A percentile compares a stretch with the other conserved stretches of the same genome.
phyloP scores from a whole-genome alignment of 202 grass and related monocot genomes.

The Setaria viridis region DNA sequence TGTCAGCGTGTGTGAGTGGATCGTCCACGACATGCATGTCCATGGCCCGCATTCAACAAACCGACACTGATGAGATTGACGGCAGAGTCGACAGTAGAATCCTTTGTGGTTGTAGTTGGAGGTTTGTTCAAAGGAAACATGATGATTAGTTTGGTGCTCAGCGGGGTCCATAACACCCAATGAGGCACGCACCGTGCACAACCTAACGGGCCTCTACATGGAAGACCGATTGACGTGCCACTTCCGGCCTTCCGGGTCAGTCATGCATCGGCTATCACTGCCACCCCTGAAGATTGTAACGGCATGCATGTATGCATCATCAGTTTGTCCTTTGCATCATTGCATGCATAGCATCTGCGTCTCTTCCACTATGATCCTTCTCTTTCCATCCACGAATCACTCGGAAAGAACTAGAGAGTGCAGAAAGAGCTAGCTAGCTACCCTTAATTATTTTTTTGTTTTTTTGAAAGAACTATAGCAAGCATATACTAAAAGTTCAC shows the following conservation, averaged over 20 bases:
- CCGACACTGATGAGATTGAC: neutral
- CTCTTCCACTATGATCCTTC: neutral
- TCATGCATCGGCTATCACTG: conserved; percentile 11
- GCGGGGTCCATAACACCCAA: neutral
- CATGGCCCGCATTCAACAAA: neutral
- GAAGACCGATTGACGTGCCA: neutral
- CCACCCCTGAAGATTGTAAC: conserved; percentile 10
- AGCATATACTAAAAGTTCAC: neutral
- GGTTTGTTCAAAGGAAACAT: conserved; percentile 23
- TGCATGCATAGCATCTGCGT: neutral
- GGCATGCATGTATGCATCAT: neutral
- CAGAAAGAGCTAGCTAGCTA: neutral
- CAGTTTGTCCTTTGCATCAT: neutral
- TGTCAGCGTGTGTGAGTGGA: neutral
- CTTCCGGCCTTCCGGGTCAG: neutral
- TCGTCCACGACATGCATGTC: neutral
- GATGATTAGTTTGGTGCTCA: neutral
- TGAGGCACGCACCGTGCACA: neutral
- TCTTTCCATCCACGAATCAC: neutral
- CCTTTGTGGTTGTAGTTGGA: neutral
- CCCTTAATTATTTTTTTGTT: no score
- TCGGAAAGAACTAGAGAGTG: neutral
- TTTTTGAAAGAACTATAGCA: no score
- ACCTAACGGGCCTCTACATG: neutral
- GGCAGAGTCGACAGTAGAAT: neutral